Base-by-base conservation (phyloP, 495 filamentous ascomycete species). In the Talaromyces wortmannii region DNA sequence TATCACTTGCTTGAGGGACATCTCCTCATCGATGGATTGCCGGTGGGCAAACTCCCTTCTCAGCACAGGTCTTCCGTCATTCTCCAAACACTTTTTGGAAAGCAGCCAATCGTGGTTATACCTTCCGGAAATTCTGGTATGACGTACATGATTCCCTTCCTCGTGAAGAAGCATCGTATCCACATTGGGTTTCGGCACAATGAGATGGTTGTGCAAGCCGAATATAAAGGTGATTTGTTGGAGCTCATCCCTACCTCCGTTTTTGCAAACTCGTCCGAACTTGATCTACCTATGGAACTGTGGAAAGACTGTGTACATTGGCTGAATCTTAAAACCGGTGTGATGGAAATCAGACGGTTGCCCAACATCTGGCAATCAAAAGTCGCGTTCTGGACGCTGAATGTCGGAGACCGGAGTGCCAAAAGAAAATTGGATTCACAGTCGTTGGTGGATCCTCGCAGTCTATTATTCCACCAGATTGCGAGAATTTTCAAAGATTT, bases 1-100 rank as follows among this genome's bases (percentile, higher is more conserved):
- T 81, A 75, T 59, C 81, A 85, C 61, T 36, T 83, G 0, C 62
- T 87, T 12, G 77, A 72, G 5, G 83, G 83, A 0, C 67, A 76
- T 50, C 69, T 88, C 2, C 68, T 86, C 8, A 69, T 87, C 6
- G 69, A 85, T 54, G 82, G 81, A 0, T 53, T 61, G 5, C 76
- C 79, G 0, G 54, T 86, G 6, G 67, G 71, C 5, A 74, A 79
- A 31, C 66, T 84, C 0, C 83, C 83, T 1, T n/a, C 30, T 1
- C 12, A 57, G 71, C 6, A 83, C 78, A 54, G 63, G 73, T 40
- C 32, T 48, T 3, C 72, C 80, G 72, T 50, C 71, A 50, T 57
- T 63, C n/a, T 56, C 72, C 65, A 50, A 49, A 60, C 42, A 50
- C 61, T 47, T 82, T 73, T 84, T 77, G 57, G 71, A 53, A 67